phyloP scores from a whole-genome alignment of 495 filamentous ascomycete genomes.

The Xylaria bambusicola region DNA sequence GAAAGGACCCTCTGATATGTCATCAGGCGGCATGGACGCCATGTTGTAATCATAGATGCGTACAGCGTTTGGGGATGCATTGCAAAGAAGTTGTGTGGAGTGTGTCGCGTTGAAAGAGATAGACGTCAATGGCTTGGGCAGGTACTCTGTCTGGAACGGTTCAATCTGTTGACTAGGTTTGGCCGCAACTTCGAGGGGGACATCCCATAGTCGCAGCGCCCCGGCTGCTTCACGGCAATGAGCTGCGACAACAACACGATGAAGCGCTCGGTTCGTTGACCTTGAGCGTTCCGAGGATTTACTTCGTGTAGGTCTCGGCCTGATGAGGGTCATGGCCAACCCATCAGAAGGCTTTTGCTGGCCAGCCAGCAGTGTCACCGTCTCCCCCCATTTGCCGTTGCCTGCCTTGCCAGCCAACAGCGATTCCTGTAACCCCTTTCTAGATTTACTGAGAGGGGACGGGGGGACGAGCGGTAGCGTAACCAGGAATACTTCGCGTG shows the following conservation, averaged over 20 bases:
- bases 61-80: constrained; percentile 66
- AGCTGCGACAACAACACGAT: constrained; percentile 51
- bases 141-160: constrained; percentile 63
- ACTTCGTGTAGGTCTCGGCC: constrained; percentile 37
- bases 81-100: constrained; percentile 66
- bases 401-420: constrained; percentile 49
- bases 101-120: constrained; percentile 72
- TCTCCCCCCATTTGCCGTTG: constrained; percentile 62
- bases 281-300: constrained; percentile 40
- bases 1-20: constrained; percentile 49
- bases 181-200: constrained; percentile 41
- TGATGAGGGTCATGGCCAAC: constrained; percentile 66
- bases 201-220: constrained; percentile 49
- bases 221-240: constrained; percentile 69
- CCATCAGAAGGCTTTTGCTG: constrained; percentile 64
- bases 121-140: constrained; percentile 64
- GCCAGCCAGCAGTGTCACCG: constrained; percentile 56
- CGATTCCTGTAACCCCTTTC: constrained; percentile 47
- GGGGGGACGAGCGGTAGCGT: constrained; percentile 75
- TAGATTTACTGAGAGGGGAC: constrained; percentile 58
- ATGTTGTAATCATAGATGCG: constrained; percentile 62
- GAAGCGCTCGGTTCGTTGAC: constrained; percentile 26
- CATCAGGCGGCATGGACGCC: constrained; percentile 46
- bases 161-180: constrained; percentile 46
- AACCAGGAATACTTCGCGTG: constrained; percentile 66